phyloP scores from a whole-genome alignment of 1,139 yeast genomes.

The Pichia sp. region DNA sequence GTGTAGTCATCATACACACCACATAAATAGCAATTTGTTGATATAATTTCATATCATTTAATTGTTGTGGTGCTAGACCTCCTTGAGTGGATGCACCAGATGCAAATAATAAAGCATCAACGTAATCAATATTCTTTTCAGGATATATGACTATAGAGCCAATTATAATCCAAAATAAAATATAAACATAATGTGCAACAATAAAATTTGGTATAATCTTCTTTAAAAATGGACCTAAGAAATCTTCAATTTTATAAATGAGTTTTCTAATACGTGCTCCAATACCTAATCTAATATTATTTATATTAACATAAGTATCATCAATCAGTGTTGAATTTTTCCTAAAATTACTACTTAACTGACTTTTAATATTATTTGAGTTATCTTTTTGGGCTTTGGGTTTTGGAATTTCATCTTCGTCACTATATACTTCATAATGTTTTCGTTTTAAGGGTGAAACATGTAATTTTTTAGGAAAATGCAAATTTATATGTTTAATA shows the following conservation, averaged over 20 bases:
- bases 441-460: no score
- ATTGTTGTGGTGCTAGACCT: slow-evolving; percentile 74
- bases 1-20: slow-evolving; percentile 65
- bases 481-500: no score
- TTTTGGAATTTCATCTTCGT: background rate
- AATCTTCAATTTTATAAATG: slow-evolving; percentile 26
- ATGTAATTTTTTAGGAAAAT: no score
- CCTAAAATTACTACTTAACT: slow-evolving; percentile 2
- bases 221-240: slow-evolving; percentile 42
- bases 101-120: slow-evolving; percentile 73
- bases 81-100: slow-evolving; percentile 84
- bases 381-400: background rate
- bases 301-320: slow-evolving; percentile 9
- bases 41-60: slow-evolving; percentile 56
- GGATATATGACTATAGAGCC: slow-evolving; percentile 76
- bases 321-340: slow-evolving; percentile 12
- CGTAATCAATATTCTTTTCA: slow-evolving; percentile 55
- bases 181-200: slow-evolving; percentile 70
- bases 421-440: no score
- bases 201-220: slow-evolving; percentile 66
- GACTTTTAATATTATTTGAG: background rate
- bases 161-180: slow-evolving; percentile 46
- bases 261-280: slow-evolving; percentile 26
- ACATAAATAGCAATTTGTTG: slow-evolving; percentile 71
- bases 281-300: slow-evolving; percentile 10